Percentiles rank a stretch among this genome's conserved stretches.
These are phyloP conservation scores for Mycena sanguinolenta DNA, from an alignment of 768 basidiomycete genomes.

Conservation along the genomic window DNA sequence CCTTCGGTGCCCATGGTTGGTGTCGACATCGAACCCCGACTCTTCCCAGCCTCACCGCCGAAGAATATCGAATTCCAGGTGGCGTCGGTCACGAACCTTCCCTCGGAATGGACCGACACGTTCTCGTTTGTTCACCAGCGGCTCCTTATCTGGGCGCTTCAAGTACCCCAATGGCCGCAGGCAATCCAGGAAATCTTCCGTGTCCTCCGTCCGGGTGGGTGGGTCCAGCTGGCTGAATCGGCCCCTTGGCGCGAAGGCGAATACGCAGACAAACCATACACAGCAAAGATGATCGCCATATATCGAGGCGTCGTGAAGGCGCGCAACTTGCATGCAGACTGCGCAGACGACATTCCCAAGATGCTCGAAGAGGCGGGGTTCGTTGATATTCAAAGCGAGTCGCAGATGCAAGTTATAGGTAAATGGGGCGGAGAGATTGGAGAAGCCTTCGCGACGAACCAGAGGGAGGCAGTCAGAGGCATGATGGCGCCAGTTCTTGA, in stretches of 20 bases:
- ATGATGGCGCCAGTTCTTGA: slow-evolving; percentile 28
- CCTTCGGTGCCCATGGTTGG: slow-evolving; percentile 29
- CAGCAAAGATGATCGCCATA: slow-evolving; percentile 9
- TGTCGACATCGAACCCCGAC: slow-evolving; percentile 27
- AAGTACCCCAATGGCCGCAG: slow-evolving; percentile 22
- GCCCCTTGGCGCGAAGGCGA: slow-evolving; percentile 8
- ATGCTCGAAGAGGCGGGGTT: slow-evolving; percentile 36
- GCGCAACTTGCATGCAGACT: slow-evolving; percentile 23
- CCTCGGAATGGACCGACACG: slow-evolving; percentile 29
- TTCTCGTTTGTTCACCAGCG: slow-evolving; percentile 34
- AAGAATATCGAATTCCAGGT: slow-evolving; percentile 20
- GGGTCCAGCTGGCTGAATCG: slow-evolving; percentile 32
- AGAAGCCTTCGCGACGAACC: not conserved
- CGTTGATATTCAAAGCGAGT: slow-evolving; percentile 28
- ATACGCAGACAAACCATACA: slow-evolving; percentile 23
- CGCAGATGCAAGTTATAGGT: slow-evolving; percentile 13
- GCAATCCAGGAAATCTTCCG: slow-evolving; percentile 33
- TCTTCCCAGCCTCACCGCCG: slow-evolving; percentile 24
- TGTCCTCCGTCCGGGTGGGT: slow-evolving; percentile 33
- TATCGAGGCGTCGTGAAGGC: slow-evolving; percentile 3
- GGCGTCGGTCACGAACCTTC: slow-evolving; percentile 21
- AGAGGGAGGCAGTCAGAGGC: slow-evolving; percentile 8
- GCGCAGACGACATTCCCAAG: slow-evolving; percentile 17
- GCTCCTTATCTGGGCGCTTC: slow-evolving; percentile 29
- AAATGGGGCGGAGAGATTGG: slow-evolving; percentile 29